Evolutionary conservation across 345 rosid species (phyloP).

Genomic region (Lepidium africanum): DNA sequence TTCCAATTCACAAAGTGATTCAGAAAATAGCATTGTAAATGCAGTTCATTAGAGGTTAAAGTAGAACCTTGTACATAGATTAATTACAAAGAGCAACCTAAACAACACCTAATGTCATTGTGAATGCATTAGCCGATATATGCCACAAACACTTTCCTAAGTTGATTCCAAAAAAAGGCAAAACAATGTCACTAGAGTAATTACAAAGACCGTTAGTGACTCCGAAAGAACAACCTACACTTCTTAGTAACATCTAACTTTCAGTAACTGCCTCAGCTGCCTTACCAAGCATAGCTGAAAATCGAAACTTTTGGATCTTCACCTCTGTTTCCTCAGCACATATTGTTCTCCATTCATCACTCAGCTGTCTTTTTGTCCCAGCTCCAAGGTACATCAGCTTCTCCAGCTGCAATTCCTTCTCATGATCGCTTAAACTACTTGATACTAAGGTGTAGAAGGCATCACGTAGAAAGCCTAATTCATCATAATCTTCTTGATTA

Average conservation of each 20-base stretch:
- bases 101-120: background rate
- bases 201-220: background rate
- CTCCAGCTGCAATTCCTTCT: background rate
- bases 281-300: background rate
- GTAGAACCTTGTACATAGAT: too few species aligned
- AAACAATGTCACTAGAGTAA: background rate
- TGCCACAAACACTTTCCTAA: background rate
- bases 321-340: background rate
- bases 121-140: background rate
- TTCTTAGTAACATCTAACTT: background rate
- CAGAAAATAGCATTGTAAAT: constrained; percentile 12
- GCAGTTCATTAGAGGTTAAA: background rate
- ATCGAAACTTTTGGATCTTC: constrained; percentile 6
- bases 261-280: background rate
- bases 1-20: background rate
- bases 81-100: background rate
- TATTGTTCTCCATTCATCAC: constrained; percentile 6
- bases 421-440: background rate
- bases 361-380: background rate
- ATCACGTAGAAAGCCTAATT: background rate
- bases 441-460: constrained; percentile 12
- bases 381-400: background rate
- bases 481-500: background rate
- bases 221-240: background rate
- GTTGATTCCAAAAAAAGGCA: too few species aligned